Percentiles rank a stretch among this genome's conserved stretches.
Conservation (phyloP, 805 yeast species). For the Cyberlindnera americana region DNA sequence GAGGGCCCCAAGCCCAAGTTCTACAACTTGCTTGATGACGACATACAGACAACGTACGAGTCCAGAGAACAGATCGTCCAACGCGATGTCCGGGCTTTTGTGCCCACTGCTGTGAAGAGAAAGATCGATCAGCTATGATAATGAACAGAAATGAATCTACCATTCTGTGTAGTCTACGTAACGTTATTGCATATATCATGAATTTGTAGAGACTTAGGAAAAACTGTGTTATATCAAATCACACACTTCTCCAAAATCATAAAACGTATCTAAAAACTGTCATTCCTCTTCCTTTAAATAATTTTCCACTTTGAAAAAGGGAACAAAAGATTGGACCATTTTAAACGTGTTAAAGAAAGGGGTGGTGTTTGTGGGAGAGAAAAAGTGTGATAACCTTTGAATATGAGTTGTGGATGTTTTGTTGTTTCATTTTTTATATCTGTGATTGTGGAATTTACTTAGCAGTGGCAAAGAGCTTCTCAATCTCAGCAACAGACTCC, state of each 20-base stretch:
- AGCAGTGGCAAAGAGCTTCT: constrained; percentile 63
- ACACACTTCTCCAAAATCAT: constrained; percentile 5
- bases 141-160: too few relatives aligned
- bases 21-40: constrained; percentile 17
- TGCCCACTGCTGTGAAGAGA: constrained; percentile 13
- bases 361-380: neutral
- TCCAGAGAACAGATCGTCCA: constrained; percentile 3
- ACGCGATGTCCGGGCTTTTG: neutral
- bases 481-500: constrained; percentile 91
- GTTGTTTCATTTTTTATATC: neutral
- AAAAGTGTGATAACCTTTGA: neutral
- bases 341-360: too few relatives aligned
- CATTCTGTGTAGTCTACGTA: too few relatives aligned
- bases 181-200: constrained; percentile 8
- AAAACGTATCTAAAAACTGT: constrained; percentile 1
- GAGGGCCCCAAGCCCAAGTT: constrained; percentile 20
- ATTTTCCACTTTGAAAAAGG: too few relatives aligned
- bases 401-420: neutral
- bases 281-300: neutral
- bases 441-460: constrained; percentile 15
- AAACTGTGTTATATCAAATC: constrained; percentile 8
- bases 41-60: constrained; percentile 5
- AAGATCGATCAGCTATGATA: constrained; percentile 6
- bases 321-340: too few relatives aligned
- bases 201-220: constrained; percentile 6